These are phyloP conservation scores for Ceratobasidium sp. DNA, from an alignment of 1,284 basidiomycete genomes.

Conservation along the genomic window DNA sequence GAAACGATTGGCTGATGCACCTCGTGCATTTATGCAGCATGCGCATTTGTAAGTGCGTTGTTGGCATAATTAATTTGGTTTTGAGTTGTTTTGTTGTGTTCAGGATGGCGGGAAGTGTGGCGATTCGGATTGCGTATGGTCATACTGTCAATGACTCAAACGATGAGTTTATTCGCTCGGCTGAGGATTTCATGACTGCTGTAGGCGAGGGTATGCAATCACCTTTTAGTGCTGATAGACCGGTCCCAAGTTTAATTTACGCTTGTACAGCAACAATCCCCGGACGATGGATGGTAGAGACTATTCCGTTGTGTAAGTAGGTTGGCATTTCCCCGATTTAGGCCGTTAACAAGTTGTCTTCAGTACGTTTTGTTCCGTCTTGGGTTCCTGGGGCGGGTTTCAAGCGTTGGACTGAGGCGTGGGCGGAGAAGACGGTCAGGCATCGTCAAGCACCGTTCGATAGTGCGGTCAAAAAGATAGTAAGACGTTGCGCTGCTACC, in stretches of 20 bases:
- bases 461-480: slow-evolving; percentile 28
- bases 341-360: not conserved
- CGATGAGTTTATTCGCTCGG: slow-evolving; percentile 41
- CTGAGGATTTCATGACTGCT: slow-evolving; percentile 34
- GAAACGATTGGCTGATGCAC: slow-evolving; percentile 29
- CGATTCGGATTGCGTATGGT: slow-evolving; percentile 43
- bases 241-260: too few species aligned
- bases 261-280: slow-evolving; percentile 24
- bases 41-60: slow-evolving; percentile 33
- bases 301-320: slow-evolving; percentile 34
- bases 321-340: too few species aligned
- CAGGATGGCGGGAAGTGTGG: slow-evolving; percentile 40
- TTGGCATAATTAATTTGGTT: not conserved
- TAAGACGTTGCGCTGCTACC: not conserved
- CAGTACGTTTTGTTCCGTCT: slow-evolving; percentile 45
- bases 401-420: slow-evolving; percentile 31
- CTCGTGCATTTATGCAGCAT: slow-evolving; percentile 27
- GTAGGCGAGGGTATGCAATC: slow-evolving; percentile 23
- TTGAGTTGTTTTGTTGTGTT: not conserved
- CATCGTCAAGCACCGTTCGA: slow-evolving; percentile 40
- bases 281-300: slow-evolving; percentile 43
- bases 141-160: slow-evolving; percentile 20
- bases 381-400: slow-evolving; percentile 46
- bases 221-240: not conserved
- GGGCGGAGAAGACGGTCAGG: slow-evolving; percentile 29